Evolutionary conservation across 805 yeast species (phyloP), one percentile per base, ranked within the genome.

Genomic region (Metschnikowia reukaufii): DNA sequence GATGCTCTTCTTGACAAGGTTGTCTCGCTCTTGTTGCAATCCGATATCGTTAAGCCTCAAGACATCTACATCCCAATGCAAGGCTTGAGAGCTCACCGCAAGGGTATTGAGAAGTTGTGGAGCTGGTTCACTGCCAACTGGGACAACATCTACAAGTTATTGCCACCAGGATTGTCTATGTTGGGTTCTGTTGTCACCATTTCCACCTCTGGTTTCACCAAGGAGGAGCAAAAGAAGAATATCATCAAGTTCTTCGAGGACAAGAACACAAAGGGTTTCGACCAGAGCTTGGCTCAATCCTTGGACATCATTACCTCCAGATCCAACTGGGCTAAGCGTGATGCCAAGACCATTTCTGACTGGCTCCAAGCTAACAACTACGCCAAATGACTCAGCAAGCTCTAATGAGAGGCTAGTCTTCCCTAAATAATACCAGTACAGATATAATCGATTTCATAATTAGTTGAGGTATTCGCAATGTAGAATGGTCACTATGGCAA

Each of bases 151-250:
- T 68, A 69, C 57, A 76, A 80, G 63, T 72, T 77, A 59, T 77
- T 89, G 62, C 96, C 97, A 42, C 88, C 96, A 13, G 85, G 88
- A 10, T 76, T 85, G 53, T 76, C 89, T 19, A 81, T 90, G 88
- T 74, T 92, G 58, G 86, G 92, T 17, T 73, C 84, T 16, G 83
- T 94, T 48, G 86, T 92, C 33, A 72, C 76, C 27, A 52, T 86
- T 30, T 69, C 83, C 39, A 77, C 87, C 33, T 67, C 82, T 19
- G 81, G 85, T 1, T 84, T 81, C 67, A 77, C 89, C 23, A 77
- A 79, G 44, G 64, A 66, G 31, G 78, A 73, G 29, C 81, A 81
- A 51, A 74, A 74, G 55, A 70, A 73, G 18, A 77, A 74, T 47
- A 77, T 83, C 48, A 68, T 72, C 51, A 60, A 63, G 29, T 78